Percentiles rank a stretch among this genome's conserved stretches.
Conservation (phyloP, 108 stramenopile species). For the Nitzschia inconspicua region DNA sequence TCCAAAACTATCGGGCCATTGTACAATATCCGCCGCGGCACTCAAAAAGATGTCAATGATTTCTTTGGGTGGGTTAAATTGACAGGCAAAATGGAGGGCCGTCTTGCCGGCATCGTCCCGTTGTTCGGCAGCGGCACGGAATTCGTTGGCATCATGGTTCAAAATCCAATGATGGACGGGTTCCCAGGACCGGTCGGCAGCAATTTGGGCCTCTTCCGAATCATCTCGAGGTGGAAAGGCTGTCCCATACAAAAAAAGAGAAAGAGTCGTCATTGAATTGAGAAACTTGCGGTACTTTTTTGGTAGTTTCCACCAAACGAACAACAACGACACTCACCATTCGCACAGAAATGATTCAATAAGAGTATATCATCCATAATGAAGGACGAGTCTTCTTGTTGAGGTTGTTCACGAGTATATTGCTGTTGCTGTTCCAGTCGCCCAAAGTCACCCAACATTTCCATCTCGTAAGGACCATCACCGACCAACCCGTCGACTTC, state of each 20-base stretch:
- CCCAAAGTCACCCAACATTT: too few relatives aligned
- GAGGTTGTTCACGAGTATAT: too few relatives aligned
- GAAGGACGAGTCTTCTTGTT: too few relatives aligned
- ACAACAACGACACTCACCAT: too few relatives aligned
- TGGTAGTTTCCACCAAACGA: too few relatives aligned
- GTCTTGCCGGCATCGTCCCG: conserved; percentile 62
- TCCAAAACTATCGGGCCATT: conserved; percentile 66
- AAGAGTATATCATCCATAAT: conserved; percentile 8
- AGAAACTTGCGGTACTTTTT: too few relatives aligned
- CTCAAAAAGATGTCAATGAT: neutral
- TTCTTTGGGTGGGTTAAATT: conserved; percentile 20
- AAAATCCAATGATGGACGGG: conserved; percentile 54
- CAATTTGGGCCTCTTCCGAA: conserved; percentile 24
- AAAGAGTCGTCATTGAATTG: too few relatives aligned
- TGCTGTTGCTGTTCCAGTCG: too few relatives aligned
- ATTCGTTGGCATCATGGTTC: conserved; percentile 40
- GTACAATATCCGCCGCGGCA: conserved; percentile 27
- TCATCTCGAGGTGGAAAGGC: conserved; percentile 22
- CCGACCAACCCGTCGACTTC: too few relatives aligned
- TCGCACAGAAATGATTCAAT: conserved; percentile 44
- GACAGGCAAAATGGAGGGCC: conserved; percentile 67
- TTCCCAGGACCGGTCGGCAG: conserved; percentile 48
- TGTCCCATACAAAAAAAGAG: too few relatives aligned
- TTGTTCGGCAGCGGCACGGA: conserved; percentile 50
- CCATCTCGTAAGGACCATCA: too few relatives aligned